Base-by-base conservation (phyloP, 2,329 filamentous ascomycete species). In the Grosmannia clavigera region DNA sequence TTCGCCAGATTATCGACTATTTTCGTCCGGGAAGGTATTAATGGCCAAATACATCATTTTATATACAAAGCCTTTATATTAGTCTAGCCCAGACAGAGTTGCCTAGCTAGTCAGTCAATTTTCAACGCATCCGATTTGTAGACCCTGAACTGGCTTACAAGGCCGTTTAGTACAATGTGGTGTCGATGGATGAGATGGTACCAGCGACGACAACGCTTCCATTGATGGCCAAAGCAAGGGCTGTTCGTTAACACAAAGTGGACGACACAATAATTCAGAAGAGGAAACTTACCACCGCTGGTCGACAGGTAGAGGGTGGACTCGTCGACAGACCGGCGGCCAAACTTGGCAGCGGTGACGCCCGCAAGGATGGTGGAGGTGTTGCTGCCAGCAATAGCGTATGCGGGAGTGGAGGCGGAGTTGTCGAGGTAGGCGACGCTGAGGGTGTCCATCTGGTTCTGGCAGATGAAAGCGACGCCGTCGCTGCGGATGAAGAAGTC, bases 161-260 rank as follows among this genome's bases (percentile, higher is more conserved):
- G 38, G 12, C 5, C 3, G 38, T 57, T 33, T 51, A 58, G 56
- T 50, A 58, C 4, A n/a, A 4, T 11, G 19, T 35, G 40, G 65
- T 62, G 40, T 67, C 58, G 60, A 69, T 65, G 29, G 67, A 61
- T 16, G 70, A 74, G 5, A 71, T 67, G 14, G 73, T 56, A 5
- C 58, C 58, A n/a, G 43, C 73, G 35, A 76, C 63, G 6, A 71
- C 71, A 7, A 72, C 68, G 11, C 70, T 74, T 62, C 76, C 75
- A 62, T 76, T 74, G 55, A 76, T 72, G 5, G 70, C 70, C 60
- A 75, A 72, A 29, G 51, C 72, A 72, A 3, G 71, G 73, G 2
- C 75, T 74, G 55, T 74, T 71, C 5, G 71, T 72, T 3, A 72
- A 71, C 69, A 72, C 68, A 62, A 76, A 73, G 33, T 35, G 29